phyloP scores from a whole-genome alignment of 768 basidiomycete genomes.

The Boletales sp. region DNA sequence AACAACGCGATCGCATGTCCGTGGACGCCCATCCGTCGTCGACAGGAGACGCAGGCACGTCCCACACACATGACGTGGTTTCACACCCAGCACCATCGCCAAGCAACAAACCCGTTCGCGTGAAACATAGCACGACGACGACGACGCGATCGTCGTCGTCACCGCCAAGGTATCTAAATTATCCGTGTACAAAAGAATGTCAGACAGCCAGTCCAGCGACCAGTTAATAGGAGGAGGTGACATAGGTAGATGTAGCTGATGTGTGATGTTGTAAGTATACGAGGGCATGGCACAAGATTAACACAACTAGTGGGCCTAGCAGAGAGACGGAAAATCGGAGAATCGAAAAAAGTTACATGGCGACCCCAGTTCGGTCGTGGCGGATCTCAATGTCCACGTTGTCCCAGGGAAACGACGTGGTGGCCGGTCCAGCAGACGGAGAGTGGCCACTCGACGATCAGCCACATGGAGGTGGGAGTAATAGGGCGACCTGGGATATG shows the following conservation, averaged over 20 bases:
- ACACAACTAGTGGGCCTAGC: conserved; percentile 6
- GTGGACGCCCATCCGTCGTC: too few relatives aligned
- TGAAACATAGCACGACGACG: neutral
- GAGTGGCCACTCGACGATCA: conserved; percentile 2
- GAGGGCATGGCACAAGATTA: conserved; percentile 19
- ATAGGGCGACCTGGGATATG: conserved; percentile 31
- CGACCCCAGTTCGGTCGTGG: conserved; percentile 5
- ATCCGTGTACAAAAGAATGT: neutral
- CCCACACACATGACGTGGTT: too few relatives aligned
- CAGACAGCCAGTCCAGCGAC: neutral
- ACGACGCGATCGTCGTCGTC: too few relatives aligned
- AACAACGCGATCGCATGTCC: too few relatives aligned
- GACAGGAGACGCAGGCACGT: too few relatives aligned
- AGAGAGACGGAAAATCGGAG: neutral
- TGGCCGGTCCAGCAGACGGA: conserved; percentile 8
- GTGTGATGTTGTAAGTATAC: conserved; percentile 17
- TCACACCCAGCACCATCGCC: too few relatives aligned
- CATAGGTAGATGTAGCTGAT: conserved; percentile 25
- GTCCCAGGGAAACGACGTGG: conserved; percentile 9
- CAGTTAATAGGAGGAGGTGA: conserved; percentile 7
- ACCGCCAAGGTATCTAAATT: neutral
- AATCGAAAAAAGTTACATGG: neutral
- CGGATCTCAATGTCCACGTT: conserved; percentile 18
- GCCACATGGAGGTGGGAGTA: conserved; percentile 3
- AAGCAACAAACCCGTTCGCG: too few relatives aligned